Base-by-base conservation (phyloP, 2,329 filamentous ascomycete species). In the Nothopassalora personata region DNA sequence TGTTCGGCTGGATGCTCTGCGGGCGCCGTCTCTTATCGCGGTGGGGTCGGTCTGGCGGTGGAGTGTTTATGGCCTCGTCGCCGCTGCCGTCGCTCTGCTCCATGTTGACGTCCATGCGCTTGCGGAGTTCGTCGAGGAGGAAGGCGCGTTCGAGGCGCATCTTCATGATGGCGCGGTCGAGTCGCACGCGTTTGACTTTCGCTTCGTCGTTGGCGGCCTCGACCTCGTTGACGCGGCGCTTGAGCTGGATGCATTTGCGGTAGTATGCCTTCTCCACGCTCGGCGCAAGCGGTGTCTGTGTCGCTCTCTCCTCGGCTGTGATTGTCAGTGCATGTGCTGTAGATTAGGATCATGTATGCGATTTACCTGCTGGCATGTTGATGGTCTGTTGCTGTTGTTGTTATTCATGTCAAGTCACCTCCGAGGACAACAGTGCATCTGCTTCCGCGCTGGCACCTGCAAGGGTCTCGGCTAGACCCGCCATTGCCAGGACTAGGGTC, bases 241-340 rank as follows among this genome's bases (percentile, higher is more conserved):
- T 95, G 23, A 99, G 84, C 68, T 95, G 89, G 72, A 97, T 91
- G 75, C 93, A 97, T 84, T 99, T 97, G 65, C 90, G 86, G 70
- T 94, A 91, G 77, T 97, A 99, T 53, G 93, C 92, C 73, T 93
- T 88, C 76, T 99, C 93, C 63, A 97, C 91, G 15, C 91, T 96
- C 15, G 94, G 93, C 19, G 93, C 91, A 58, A 86, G 82, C 11
- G 79, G 72, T n/a, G 73, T 73, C 64, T 70, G 71, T 15, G 59
- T 30, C 7, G 66, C 65, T 51, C 64, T n/a, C 39, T 43, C 39
- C 18, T 43, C 39, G 13, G 39, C 39, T 43, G 39, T 13, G 13
- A 7, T n/a, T 18, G 15, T 43, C 15, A 43, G 39, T 43, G 39
- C 7, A 5, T 4, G 5, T 5, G 8, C 18, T 5, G 39, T n/a